A percentile compares a stretch with the other conserved stretches of the same genome.
These are phyloP conservation scores for Nicotiana tabacum DNA, from an alignment of 257 asterid species.

Conservation along the genomic window DNA sequence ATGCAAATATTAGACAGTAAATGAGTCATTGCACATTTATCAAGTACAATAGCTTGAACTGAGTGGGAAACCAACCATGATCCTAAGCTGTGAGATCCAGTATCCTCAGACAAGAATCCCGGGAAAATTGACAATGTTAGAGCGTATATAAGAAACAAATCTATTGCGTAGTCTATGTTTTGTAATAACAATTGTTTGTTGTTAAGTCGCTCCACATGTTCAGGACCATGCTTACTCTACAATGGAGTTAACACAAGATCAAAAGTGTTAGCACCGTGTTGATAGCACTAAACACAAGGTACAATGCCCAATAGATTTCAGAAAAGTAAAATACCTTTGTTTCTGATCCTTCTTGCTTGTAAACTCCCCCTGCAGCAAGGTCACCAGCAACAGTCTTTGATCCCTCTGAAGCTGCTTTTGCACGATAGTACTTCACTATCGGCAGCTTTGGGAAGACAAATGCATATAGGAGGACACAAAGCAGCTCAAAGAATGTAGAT, in stretches of 20 bases:
- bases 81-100: conserved; percentile 40
- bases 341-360: neutral
- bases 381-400: conserved; percentile 38
- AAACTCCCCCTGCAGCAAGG: conserved; percentile 39
- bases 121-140: conserved; percentile 42
- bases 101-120: conserved; percentile 39
- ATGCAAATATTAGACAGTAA: neutral
- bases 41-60: neutral
- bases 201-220: conserved; percentile 25
- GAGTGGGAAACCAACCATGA: conserved; percentile 20
- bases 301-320: no score
- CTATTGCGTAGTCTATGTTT: conserved; percentile 39
- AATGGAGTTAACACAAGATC: neutral
- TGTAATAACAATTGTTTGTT: conserved; percentile 29
- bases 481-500: conserved; percentile 35
- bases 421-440: conserved; percentile 33
- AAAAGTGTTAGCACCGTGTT: neutral
- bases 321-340: neutral
- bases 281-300: neutral
- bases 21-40: neutral
- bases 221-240: conserved; percentile 20
- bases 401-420: conserved; percentile 45
- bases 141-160: conserved; percentile 28
- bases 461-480: conserved; percentile 37
- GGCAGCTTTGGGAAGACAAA: conserved; percentile 36